Evolutionary conservation across 1,284 basidiomycete genomes (phyloP).

Genomic region (Apiotrichum mycotoxinovorans): DNA sequence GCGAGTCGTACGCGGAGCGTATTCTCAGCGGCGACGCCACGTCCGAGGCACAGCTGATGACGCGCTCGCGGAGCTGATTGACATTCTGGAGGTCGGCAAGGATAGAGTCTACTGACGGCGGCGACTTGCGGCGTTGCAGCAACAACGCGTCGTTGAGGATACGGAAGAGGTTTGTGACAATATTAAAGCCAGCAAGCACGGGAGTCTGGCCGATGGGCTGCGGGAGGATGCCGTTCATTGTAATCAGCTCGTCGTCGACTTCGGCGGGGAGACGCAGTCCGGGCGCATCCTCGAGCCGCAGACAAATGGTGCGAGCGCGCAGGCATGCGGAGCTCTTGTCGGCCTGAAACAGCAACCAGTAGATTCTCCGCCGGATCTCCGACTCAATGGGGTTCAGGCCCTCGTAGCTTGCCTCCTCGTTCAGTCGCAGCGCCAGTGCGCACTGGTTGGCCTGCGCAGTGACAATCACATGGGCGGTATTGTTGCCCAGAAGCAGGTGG

Average conservation of each 20-base stretch:
- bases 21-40: conserved; percentile 29
- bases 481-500: conserved; percentile 40
- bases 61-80: conserved; percentile 31
- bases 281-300: conserved; percentile 36
- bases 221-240: conserved; percentile 34
- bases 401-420: conserved; percentile 42
- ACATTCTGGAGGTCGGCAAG: conserved; percentile 38
- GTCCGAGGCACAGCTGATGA: conserved; percentile 23
- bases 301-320: conserved; percentile 34
- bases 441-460: conserved; percentile 41
- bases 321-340: conserved; percentile 44
- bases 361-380: conserved; percentile 38
- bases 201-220: conserved; percentile 39
- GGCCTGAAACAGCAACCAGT: conserved; percentile 47
- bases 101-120: conserved; percentile 32
- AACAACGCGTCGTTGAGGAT: conserved; percentile 41
- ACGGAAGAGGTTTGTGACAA: conserved; percentile 39
- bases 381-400: conserved; percentile 38
- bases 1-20: conserved; percentile 30
- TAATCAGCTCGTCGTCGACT: conserved; percentile 49
- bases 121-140: conserved; percentile 33
- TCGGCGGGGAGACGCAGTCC: conserved; percentile 38
- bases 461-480: conserved; percentile 40
- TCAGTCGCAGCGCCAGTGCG: conserved; percentile 37
- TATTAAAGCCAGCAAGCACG: conserved; percentile 44